Percentiles rank a stretch among this genome's conserved stretches.
Evolutionary conservation across 306 rosid species (phyloP).

Genomic region (Purshia tridentata): DNA sequence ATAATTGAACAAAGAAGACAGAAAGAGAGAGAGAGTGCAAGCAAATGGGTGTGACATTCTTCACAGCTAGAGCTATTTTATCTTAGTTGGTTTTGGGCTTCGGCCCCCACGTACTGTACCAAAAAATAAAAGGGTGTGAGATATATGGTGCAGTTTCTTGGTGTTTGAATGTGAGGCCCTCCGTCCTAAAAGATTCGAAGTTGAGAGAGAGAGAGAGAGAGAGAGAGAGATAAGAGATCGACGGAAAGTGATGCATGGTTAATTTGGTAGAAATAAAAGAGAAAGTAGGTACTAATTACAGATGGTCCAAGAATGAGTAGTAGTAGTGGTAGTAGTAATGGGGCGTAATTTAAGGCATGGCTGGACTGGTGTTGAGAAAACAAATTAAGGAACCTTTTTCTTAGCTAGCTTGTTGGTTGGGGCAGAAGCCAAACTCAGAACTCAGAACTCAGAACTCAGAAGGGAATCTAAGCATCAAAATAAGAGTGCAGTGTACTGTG

Average conservation of each 20-base stretch:
- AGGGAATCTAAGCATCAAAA: conserved; percentile 34
- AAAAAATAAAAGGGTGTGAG: no score
- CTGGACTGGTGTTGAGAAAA: conserved; percentile 28
- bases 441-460: background rate
- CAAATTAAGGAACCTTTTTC: conserved; percentile 31
- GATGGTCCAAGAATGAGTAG: conserved; percentile 34
- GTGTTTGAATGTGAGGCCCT: conserved; percentile 20
- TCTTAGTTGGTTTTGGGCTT: no score
- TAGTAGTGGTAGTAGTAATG: no score
- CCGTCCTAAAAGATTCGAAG: conserved; percentile 42
- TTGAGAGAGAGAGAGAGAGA: conserved; percentile 11
- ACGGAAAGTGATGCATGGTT: background rate
- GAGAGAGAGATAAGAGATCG: background rate
- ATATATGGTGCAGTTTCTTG: conserved; percentile 9
- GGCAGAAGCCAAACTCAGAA: background rate
- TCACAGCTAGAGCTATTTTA: no score
- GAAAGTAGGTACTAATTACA: background rate
- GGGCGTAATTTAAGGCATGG: conserved; percentile 3
- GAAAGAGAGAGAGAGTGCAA: no score
- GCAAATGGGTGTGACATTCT: no score
- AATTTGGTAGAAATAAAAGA: conserved; percentile 12
- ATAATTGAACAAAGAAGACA: no score
- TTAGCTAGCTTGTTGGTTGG: conserved; percentile 20
- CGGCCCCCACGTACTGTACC: no score
- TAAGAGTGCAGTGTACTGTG: no score